Percentiles rank a stretch among this genome's conserved stretches.
Evolutionary conservation across 371 early-diverging fungal genomes (phyloP).

Genomic region (Mortierella sp.): DNA sequence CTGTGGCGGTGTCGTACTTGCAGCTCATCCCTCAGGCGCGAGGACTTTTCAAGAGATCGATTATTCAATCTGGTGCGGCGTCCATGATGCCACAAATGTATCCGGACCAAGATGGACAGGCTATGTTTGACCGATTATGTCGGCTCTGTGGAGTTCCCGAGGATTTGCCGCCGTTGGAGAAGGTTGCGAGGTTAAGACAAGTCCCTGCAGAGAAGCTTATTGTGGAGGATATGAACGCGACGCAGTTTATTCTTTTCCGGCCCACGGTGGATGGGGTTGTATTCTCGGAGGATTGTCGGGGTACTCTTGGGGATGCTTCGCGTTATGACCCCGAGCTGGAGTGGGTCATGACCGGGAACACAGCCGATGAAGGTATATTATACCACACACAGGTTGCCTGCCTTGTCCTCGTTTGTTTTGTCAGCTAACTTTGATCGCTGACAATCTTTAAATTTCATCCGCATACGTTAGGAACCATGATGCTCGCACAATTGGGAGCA

Average conservation of each 20-base stretch:
- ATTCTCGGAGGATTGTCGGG: constrained; percentile 13
- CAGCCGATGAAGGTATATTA: constrained; percentile 27
- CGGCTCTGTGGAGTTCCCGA: background rate
- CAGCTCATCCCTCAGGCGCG: constrained; percentile 14
- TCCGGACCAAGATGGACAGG: constrained; percentile 19
- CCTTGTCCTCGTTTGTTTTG: background rate
- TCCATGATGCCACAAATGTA: background rate
- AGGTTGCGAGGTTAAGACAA: constrained; percentile 19
- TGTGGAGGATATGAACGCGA: background rate
- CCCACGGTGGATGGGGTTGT: constrained; percentile 20
- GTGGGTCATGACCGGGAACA: constrained; percentile 23
- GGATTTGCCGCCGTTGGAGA: constrained; percentile 2
- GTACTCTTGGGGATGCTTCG: background rate
- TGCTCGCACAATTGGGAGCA: background rate
- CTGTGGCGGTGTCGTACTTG: constrained; percentile 33
- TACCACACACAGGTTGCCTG: too few relatives aligned
- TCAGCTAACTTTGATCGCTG: background rate
- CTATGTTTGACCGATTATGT: constrained; percentile 26
- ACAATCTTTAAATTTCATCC: background rate
- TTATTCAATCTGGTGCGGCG: constrained; percentile 35
- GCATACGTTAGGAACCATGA: constrained; percentile 7
- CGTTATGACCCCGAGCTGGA: constrained; percentile 8
- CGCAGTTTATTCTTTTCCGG: constrained; percentile 17
- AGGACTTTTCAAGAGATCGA: constrained; percentile 40
- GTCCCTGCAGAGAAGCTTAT: constrained; percentile 8